These are phyloP conservation scores for Gardenia jasminoides DNA, from an alignment of 257 asterid genomes.

Conservation along the genomic window DNA sequence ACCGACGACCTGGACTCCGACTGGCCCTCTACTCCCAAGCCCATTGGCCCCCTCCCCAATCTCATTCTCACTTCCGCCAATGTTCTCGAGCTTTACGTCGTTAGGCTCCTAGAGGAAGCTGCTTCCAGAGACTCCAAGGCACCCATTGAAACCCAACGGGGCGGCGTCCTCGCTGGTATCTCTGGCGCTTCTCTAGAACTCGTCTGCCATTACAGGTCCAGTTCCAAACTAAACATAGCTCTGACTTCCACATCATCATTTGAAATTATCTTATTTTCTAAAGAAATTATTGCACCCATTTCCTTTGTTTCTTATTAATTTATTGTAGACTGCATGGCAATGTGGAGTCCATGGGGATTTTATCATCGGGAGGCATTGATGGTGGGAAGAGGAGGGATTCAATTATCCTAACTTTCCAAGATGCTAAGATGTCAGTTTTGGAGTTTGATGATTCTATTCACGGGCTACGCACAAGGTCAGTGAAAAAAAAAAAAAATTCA, in stretches of 20 bases:
- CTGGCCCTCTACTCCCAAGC: constrained; percentile 51
- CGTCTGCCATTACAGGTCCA: constrained; percentile 79
- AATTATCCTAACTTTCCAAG: constrained; percentile 76
- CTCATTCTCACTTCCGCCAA: constrained; percentile 75
- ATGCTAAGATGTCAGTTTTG: constrained; percentile 83
- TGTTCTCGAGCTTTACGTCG: constrained; percentile 68
- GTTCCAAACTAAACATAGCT: not conserved
- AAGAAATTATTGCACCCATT: no score
- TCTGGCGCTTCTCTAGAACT: constrained; percentile 85
- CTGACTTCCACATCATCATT: no score
- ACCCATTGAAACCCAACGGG: constrained; percentile 61
- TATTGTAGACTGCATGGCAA: constrained; percentile 87
- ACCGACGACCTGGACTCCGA: constrained; percentile 80
- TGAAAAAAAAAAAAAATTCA: not conserved
- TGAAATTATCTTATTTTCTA: no score
- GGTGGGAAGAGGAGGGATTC: constrained; percentile 82
- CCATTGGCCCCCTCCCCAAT: constrained; percentile 73
- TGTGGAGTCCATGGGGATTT: constrained; percentile 79
- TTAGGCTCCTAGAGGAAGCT: constrained; percentile 67
- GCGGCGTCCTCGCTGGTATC: constrained; percentile 77
- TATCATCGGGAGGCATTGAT: constrained; percentile 68
- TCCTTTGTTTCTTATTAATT: not conserved
- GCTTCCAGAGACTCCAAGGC: constrained; percentile 41
- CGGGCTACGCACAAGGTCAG: constrained; percentile 84
- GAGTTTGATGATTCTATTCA: constrained; percentile 92